A percentile compares a stretch with the other conserved stretches of the same genome.
These are phyloP conservation scores for Ambrosiella xylebori DNA, from an alignment of 2,329 filamentous ascomycete species.

Conservation along the genomic window DNA sequence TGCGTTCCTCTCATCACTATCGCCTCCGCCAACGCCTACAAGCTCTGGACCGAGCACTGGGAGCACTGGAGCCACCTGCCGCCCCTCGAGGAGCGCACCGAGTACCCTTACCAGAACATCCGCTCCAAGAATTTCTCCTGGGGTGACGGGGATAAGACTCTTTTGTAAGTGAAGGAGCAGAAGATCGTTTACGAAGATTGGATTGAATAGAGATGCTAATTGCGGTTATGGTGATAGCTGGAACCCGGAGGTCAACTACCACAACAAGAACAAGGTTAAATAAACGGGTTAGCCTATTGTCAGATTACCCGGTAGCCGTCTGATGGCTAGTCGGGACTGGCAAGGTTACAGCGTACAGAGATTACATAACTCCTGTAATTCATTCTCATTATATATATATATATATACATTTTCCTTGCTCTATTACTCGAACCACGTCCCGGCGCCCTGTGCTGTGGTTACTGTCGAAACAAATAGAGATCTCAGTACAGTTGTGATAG, in stretches of 20 bases:
- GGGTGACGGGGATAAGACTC: slow-evolving; percentile 87
- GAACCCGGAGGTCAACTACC: slow-evolving; percentile 91
- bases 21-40: slow-evolving; percentile 66
- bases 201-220: neutral
- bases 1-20: slow-evolving; percentile 57
- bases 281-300: slow-evolving; percentile 8
- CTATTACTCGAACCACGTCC: no score
- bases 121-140: slow-evolving; percentile 89
- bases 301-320: neutral
- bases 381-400: no score
- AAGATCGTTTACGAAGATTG: neutral
- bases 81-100: slow-evolving; percentile 73
- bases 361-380: no score
- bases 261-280: slow-evolving; percentile 67
- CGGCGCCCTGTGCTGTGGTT: no score
- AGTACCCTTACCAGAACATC: slow-evolving; percentile 98
- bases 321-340: neutral
- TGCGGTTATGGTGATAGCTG: slow-evolving; percentile 42
- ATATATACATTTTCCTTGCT: no score
- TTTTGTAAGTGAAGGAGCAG: slow-evolving; percentile 38
- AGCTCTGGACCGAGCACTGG: slow-evolving; percentile 92
- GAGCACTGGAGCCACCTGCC: slow-evolving; percentile 79
- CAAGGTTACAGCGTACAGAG: neutral
- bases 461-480: no score
- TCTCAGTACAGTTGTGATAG: no score